Evolutionary conservation across 2,329 filamentous ascomycete genomes (phyloP).

Genomic region (Ophiostoma montium): DNA sequence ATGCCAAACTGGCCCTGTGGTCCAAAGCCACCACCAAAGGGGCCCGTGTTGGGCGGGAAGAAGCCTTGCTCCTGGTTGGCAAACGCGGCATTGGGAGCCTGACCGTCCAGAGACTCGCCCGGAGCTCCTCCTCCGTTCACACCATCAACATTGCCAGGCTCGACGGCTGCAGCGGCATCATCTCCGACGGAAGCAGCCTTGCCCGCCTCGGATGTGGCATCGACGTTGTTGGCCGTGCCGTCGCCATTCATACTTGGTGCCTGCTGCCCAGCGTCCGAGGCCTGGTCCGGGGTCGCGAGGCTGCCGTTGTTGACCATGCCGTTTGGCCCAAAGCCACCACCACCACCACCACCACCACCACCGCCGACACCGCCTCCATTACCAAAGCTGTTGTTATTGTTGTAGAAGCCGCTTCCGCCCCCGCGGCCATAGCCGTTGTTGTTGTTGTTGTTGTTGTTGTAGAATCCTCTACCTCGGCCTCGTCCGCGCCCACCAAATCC

Average conservation of each 20-base stretch:
- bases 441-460: slow-evolving; percentile 31
- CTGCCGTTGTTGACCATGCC: slow-evolving; percentile 1
- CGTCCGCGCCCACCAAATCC: slow-evolving; percentile 53
- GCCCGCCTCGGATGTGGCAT: background rate
- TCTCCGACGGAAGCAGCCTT: background rate
- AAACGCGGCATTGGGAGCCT: background rate
- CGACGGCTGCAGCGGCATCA: background rate
- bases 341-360: too few relatives aligned
- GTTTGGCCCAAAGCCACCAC: background rate
- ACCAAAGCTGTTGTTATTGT: slow-evolving; percentile 21
- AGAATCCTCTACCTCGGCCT: slow-evolving; percentile 51
- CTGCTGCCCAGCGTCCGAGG: background rate
- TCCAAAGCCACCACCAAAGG: background rate
- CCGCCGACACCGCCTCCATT: slow-evolving; percentile 7
- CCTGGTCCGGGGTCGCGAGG: slow-evolving; percentile 2
- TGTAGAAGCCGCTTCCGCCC: slow-evolving; percentile 35
- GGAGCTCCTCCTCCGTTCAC: background rate
- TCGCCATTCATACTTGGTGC: background rate
- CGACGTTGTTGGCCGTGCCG: background rate
- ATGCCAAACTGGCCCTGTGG: slow-evolving; percentile 21
- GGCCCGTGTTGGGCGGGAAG: background rate
- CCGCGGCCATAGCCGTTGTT: slow-evolving; percentile 34
- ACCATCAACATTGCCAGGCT: background rate
- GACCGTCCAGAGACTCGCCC: background rate
- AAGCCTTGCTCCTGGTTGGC: background rate